Evolutionary conservation across 495 filamentous ascomycete genomes (phyloP).

Genomic region (Oleoguttula mirabilis): DNA sequence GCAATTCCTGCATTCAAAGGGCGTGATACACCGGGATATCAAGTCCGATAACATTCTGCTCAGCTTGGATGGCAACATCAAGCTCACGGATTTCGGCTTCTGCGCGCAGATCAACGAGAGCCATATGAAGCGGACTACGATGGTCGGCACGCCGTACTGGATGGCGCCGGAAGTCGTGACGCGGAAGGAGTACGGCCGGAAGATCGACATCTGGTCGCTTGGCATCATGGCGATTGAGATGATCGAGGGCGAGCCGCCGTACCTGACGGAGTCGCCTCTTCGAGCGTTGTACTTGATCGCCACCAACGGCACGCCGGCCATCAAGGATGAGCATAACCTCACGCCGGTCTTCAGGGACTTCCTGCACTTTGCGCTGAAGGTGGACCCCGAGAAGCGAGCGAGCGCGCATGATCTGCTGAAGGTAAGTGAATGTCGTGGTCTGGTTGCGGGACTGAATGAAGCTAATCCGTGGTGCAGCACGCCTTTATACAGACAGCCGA

Average conservation of each 20-base stretch:
- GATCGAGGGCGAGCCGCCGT: conserved; percentile 97
- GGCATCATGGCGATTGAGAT: conserved; percentile 99
- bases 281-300: conserved; percentile 92
- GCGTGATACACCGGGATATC: conserved; percentile 96
- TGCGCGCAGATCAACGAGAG: conserved; percentile 97
- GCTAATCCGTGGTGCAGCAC: conserved; percentile 46
- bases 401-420: conserved; percentile 85
- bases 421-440: conserved; percentile 41
- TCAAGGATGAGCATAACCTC: conserved; percentile 83
- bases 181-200: conserved; percentile 92
- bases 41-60: conserved; percentile 97
- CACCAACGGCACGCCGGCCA: conserved; percentile 86
- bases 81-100: conserved; percentile 95
- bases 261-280: conserved; percentile 87
- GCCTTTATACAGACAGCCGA: conserved; percentile 72
- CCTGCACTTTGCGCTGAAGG: conserved; percentile 78
- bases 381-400: conserved; percentile 91
- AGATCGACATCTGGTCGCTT: conserved; percentile 96
- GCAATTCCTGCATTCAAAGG: conserved; percentile 93
- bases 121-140: conserved; percentile 93
- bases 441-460: not conserved
- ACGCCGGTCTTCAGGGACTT: conserved; percentile 79
- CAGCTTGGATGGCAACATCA: conserved; percentile 92
- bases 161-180: conserved; percentile 99
- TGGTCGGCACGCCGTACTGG: conserved; percentile 99